phyloP scores from a whole-genome alignment of 495 filamentous ascomycete species.

The Neurospora sublineolata region DNA sequence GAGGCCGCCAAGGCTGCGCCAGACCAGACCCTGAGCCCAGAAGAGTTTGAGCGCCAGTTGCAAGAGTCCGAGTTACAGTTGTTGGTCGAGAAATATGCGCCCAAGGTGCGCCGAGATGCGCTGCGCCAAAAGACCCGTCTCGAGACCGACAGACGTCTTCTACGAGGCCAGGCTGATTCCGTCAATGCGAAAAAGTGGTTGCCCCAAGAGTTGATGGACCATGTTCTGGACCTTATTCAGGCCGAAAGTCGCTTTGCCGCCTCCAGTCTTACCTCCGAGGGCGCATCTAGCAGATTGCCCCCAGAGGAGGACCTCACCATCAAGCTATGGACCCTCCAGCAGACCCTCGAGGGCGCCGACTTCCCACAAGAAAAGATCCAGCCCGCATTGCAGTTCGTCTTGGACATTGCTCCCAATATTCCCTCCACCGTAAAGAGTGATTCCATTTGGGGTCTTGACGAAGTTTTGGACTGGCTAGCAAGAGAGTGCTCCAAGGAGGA shows the following conservation, averaged over 20 bases:
- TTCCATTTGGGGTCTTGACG: slow-evolving; percentile 70
- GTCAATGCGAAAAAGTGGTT: slow-evolving; percentile 69
- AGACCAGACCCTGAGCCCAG: slow-evolving; percentile 51
- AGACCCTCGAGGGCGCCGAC: slow-evolving; percentile 52
- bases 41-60: slow-evolving; percentile 73
- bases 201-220: slow-evolving; percentile 63
- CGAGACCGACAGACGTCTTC: slow-evolving; percentile 65
- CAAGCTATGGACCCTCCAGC: slow-evolving; percentile 70
- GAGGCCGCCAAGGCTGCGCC: slow-evolving; percentile 32
- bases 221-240: slow-evolving; percentile 51
- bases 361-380: slow-evolving; percentile 54
- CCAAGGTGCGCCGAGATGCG: slow-evolving; percentile 56
- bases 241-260: slow-evolving; percentile 39
- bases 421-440: slow-evolving; percentile 43
- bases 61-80: slow-evolving; percentile 73
- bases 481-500: slow-evolving; percentile 55
- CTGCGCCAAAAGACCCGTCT: slow-evolving; percentile 57
- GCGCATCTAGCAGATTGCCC: slow-evolving; percentile 28
- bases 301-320: slow-evolving; percentile 62
- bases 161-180: slow-evolving; percentile 59
- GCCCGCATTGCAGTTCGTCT: slow-evolving; percentile 51
- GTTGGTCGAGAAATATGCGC: slow-evolving; percentile 66
- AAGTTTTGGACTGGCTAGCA: slow-evolving; percentile 78
- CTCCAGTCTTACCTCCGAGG: slow-evolving; percentile 30
- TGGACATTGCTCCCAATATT: slow-evolving; percentile 45